Evolutionary conservation across 257 asterid genomes (phyloP).

Genomic region (Rauvolfia tetraphylla): DNA sequence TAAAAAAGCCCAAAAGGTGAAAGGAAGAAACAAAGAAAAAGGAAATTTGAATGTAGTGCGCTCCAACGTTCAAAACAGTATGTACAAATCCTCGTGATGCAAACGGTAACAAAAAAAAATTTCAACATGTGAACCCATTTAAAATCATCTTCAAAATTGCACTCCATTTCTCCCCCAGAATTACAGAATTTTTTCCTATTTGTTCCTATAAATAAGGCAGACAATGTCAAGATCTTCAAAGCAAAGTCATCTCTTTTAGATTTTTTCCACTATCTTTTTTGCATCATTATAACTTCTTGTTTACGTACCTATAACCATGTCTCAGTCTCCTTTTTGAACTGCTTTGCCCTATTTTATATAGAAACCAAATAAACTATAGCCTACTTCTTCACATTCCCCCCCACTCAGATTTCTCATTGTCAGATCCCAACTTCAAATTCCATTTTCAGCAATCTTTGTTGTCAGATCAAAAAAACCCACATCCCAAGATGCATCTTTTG

Average conservation of each 20-base stretch:
- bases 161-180: background rate
- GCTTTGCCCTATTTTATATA: conserved; percentile 3
- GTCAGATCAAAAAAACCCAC: conserved; percentile 14
- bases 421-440: conserved; percentile 26
- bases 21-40: background rate
- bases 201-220: conserved; percentile 43
- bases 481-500: conserved; percentile 45
- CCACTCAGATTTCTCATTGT: conserved; percentile 5
- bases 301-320: conserved; percentile 29
- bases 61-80: conserved; percentile 63
- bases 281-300: conserved; percentile 61
- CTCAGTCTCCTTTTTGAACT: conserved; percentile 25
- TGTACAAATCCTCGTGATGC: conserved; percentile 55
- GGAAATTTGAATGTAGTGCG: conserved; percentile 56
- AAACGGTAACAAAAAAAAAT: conserved; percentile 58
- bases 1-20: background rate
- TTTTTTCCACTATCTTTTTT: conserved; percentile 21
- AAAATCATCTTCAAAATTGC: conserved; percentile 9
- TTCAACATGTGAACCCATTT: conserved; percentile 56
- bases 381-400: conserved; percentile 3
- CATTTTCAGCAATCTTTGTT: conserved; percentile 10
- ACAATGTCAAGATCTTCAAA: conserved; percentile 38
- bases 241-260: conserved; percentile 27
- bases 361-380: conserved; percentile 1
- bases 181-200: background rate